phyloP scores from a whole-genome alignment of 768 basidiomycete species.

The Phanerodontia chrysosporium region DNA sequence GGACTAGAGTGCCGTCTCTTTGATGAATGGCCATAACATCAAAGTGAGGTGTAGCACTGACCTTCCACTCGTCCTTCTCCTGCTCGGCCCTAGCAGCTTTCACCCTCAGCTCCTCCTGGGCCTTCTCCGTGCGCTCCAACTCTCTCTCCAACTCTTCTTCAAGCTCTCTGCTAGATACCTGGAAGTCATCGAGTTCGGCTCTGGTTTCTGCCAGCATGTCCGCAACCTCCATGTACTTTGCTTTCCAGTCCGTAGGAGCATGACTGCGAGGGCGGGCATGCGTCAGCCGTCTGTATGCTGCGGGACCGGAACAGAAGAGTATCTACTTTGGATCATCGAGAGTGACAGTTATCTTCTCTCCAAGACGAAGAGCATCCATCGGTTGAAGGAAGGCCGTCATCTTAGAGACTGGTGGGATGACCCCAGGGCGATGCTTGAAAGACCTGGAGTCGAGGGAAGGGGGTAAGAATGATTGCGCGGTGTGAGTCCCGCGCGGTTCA shows the following conservation, averaged over 20 bases:
- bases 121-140: conserved; percentile 80
- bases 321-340: conserved; percentile 12
- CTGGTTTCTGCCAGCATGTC: conserved; percentile 84
- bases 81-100: conserved; percentile 66
- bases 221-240: conserved; percentile 77
- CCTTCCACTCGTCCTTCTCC: conserved; percentile 94
- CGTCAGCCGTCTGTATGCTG: conserved; percentile 5
- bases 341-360: conserved; percentile 3
- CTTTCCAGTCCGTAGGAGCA: conserved; percentile 65
- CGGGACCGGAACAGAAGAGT: background rate
- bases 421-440: conserved; percentile 10
- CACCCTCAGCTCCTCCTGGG: conserved; percentile 73
- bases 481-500: conserved; percentile 19
- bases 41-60: conserved; percentile 30
- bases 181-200: conserved; percentile 83
- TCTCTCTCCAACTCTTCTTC: conserved; percentile 93
- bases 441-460: conserved; percentile 3
- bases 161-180: conserved; percentile 82
- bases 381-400: conserved; percentile 56
- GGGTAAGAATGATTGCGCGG: conserved; percentile 13
- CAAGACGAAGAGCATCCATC: conserved; percentile 48
- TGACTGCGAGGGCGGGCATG: conserved; percentile 37
- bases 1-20: conserved; percentile 34
- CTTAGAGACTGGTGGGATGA: conserved; percentile 28
- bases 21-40: background rate